phyloP scores from a whole-genome alignment of 768 basidiomycete species.

The Lentinula guzmanii region DNA sequence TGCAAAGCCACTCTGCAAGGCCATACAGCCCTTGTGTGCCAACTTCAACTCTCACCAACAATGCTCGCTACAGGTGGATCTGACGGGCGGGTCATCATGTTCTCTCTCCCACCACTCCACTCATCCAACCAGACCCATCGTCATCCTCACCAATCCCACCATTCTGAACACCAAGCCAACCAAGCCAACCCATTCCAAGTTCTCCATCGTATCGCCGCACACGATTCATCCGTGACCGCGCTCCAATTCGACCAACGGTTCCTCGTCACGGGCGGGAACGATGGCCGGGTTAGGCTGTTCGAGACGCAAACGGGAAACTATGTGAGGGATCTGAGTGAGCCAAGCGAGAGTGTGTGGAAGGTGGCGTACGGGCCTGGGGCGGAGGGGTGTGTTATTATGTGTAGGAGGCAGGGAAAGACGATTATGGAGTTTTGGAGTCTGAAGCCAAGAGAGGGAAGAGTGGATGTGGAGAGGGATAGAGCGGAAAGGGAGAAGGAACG shows the following conservation, averaged over 20 bases:
- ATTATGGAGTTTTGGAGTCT: constrained; percentile 86
- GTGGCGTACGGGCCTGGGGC: constrained; percentile 60
- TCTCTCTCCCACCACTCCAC: constrained; percentile 33
- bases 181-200: constrained; percentile 27
- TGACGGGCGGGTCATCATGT: constrained; percentile 80
- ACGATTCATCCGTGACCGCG: constrained; percentile 82
- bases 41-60: constrained; percentile 70
- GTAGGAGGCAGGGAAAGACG: constrained; percentile 74
- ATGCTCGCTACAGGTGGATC: constrained; percentile 81
- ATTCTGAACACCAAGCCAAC: not conserved
- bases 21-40: constrained; percentile 89
- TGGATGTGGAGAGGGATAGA: not conserved
- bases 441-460: constrained; percentile 32
- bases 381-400: constrained; percentile 73
- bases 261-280: constrained; percentile 81
- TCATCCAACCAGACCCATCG: not conserved
- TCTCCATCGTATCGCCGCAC: constrained; percentile 73
- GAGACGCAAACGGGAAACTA: constrained; percentile 58
- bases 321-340: constrained; percentile 73
- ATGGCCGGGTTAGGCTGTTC: constrained; percentile 75
- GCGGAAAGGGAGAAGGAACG: not conserved
- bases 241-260: constrained; percentile 83
- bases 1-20: constrained; percentile 85
- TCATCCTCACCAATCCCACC: not conserved
- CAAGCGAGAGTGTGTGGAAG: constrained; percentile 84